Base-by-base conservation (phyloP, 805 yeast genomes). In the Candida tibetensis region DNA sequence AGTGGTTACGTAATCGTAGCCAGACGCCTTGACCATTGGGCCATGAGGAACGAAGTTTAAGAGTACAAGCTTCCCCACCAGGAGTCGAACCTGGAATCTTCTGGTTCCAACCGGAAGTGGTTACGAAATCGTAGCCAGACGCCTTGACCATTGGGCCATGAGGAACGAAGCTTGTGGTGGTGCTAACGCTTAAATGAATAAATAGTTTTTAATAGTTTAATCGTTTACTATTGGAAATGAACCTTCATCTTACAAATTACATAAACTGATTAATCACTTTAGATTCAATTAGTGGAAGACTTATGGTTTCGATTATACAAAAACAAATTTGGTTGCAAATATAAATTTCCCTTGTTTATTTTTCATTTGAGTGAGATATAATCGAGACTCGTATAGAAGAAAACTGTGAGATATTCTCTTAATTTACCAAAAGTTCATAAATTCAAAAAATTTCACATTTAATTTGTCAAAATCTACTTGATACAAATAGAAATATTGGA, bases 121-220 rank as follows among this genome's bases (percentile, higher is more conserved):
- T 57, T 63, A 63, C 68, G 55, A 58, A 28, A 66, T 71, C 81
- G 81, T 76, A 76, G 81, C 80, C 81, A 74, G 79, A 76, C 81
- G 81, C 81, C 81, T 76, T 76, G 79, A 76, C 81, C 81, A 76
- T 76, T 76, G 79, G 81, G 81, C 81, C 81, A 76, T 78, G 81
- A 76, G 81, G 81, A 76, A 76, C 72, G 71, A 66, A 66, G 71
- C 69, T 60, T 51, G 29, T 26, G 8, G 32, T 34, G 4, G 22
- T 6, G 6, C 7, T 17, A 8, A 14, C 13, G 5, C 5, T 13
- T 13, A 10, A 8, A 8, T 30, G 19, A 17, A 16, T 30, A 13
- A 6, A 16, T 30, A n/a, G 5, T 16, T 17, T 28, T 9, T 6
- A 15, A 17, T 4, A 13, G 28, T 19, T 19, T 23, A 13, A 18